Evolutionary conservation across 768 basidiomycete genomes (phyloP).

Genomic region (Fistulinella prunicolor): DNA sequence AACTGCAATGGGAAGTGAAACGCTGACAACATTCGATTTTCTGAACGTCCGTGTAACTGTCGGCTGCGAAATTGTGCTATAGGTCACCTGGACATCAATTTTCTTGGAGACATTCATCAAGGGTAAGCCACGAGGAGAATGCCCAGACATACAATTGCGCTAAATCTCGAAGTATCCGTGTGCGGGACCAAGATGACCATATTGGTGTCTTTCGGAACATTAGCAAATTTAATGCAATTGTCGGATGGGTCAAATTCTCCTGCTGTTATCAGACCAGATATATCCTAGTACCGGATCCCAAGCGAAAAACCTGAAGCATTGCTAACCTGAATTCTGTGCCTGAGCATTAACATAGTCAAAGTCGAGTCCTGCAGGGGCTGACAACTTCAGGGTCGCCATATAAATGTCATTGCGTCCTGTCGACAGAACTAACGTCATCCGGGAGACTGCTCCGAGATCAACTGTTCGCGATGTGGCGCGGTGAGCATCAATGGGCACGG

Average conservation of each 20-base stretch:
- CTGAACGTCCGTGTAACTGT: conserved; percentile 51
- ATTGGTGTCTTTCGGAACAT: conserved; percentile 46
- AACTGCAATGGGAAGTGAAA: conserved; percentile 80
- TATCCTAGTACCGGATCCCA: neutral
- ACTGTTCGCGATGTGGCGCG: conserved; percentile 39
- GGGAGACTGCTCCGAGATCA: conserved; percentile 58
- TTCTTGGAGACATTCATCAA: conserved; percentile 43
- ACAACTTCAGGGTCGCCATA: conserved; percentile 51
- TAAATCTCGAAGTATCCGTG: conserved; percentile 58
- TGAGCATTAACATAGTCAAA: conserved; percentile 44
- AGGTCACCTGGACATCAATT: conserved; percentile 66
- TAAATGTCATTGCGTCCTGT: conserved; percentile 69
- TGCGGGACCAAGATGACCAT: conserved; percentile 61
- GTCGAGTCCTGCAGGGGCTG: conserved; percentile 50
- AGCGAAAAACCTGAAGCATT: neutral
- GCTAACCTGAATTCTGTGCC: conserved; percentile 36
- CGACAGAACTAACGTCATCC: conserved; percentile 53
- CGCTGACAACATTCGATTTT: conserved; percentile 54
- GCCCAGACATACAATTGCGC: conserved; percentile 51
- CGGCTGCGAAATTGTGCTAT: conserved; percentile 56
- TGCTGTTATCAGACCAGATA: conserved; percentile 16
- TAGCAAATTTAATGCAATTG: conserved; percentile 43
- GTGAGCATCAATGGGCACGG: conserved; percentile 13
- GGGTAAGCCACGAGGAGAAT: neutral
- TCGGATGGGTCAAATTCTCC: conserved; percentile 37